These are phyloP conservation scores for Ceratobasidium sp. DNA, from an alignment of 1,284 basidiomycete genomes.

Conservation along the genomic window DNA sequence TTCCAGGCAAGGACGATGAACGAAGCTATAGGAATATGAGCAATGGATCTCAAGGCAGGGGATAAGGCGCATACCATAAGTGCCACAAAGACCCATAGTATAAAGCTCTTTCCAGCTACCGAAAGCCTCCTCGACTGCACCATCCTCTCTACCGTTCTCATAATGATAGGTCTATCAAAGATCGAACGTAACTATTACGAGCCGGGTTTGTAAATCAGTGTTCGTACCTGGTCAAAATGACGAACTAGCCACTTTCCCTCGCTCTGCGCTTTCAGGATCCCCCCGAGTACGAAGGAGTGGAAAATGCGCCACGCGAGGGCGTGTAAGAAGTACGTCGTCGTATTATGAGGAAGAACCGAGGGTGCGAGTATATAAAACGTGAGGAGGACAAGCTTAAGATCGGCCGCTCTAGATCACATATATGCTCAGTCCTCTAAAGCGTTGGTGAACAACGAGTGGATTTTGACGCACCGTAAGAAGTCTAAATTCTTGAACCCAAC, in stretches of 20 bases:
- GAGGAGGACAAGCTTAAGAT: conserved; percentile 71
- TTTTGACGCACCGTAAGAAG: conserved; percentile 70
- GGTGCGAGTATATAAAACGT: conserved; percentile 65
- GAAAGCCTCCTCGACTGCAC: conserved; percentile 91
- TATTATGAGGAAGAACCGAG: conserved; percentile 55
- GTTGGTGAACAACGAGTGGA: background rate
- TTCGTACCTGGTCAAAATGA: conserved; percentile 80
- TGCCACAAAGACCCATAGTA: conserved; percentile 94
- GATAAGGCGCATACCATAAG: conserved; percentile 73
- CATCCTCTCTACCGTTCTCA: conserved; percentile 58
- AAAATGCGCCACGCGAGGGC: conserved; percentile 88
- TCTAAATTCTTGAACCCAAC: conserved; percentile 87
- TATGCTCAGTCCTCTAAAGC: too few species aligned
- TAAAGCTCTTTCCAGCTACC: conserved; percentile 94
- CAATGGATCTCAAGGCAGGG: background rate
- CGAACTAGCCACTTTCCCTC: conserved; percentile 89
- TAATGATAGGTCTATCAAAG: conserved; percentile 38
- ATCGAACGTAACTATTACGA: conserved; percentile 67
- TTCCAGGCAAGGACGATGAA: conserved; percentile 87
- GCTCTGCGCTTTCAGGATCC: conserved; percentile 85
- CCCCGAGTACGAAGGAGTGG: conserved; percentile 89
- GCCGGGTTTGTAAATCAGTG: background rate
- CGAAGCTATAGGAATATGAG: conserved; percentile 64
- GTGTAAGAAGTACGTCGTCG: conserved; percentile 77
- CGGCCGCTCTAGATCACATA: conserved; percentile 62